These are phyloP conservation scores for Spathaspora sp. DNA, from an alignment of 805 yeast species.

Conservation along the genomic window DNA sequence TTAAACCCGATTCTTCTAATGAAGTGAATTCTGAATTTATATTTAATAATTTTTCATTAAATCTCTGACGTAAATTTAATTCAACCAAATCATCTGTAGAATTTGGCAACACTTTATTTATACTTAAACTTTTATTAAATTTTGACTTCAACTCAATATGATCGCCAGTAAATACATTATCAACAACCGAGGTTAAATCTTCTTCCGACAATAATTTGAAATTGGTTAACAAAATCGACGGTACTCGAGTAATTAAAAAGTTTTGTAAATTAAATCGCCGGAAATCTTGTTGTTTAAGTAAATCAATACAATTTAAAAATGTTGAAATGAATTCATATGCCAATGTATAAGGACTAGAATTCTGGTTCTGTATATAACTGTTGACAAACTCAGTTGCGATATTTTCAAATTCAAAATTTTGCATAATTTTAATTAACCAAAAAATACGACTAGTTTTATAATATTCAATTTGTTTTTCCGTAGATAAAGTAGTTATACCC, in stretches of 20 bases:
- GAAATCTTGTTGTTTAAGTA: conserved; percentile 1
- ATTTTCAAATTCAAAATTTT: conserved; percentile 18
- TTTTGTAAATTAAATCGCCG: conserved; percentile 32
- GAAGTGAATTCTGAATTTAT: conserved; percentile 38
- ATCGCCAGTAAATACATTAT: conserved; percentile 9
- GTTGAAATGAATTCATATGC: conserved; percentile 17
- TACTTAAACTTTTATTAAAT: conserved; percentile 29
- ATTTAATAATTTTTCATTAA: conserved; percentile 28
- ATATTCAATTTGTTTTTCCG: conserved; percentile 2
- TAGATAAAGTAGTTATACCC: conserved; percentile 1
- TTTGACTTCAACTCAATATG: conserved; percentile 15
- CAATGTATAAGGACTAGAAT: conserved; percentile 5
- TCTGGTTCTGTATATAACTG: conserved; percentile 11
- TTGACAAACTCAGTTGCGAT: conserved; percentile 11
- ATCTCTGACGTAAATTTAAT: conserved; percentile 18
- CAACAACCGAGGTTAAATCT: conserved; percentile 14
- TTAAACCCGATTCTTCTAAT: conserved; percentile 34
- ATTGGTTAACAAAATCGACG: conserved; percentile 18
- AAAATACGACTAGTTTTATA: conserved; percentile 18
- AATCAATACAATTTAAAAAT: conserved; percentile 17
- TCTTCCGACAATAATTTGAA: conserved; percentile 13
- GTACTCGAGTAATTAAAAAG: conserved; percentile 28
- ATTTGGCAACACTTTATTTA: conserved; percentile 22
- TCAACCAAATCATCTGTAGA: conserved; percentile 8
- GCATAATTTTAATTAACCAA: conserved; percentile 25